These are phyloP conservation scores for Camelina laxa DNA, from an alignment of 345 rosid genomes.

Conservation along the genomic window DNA sequence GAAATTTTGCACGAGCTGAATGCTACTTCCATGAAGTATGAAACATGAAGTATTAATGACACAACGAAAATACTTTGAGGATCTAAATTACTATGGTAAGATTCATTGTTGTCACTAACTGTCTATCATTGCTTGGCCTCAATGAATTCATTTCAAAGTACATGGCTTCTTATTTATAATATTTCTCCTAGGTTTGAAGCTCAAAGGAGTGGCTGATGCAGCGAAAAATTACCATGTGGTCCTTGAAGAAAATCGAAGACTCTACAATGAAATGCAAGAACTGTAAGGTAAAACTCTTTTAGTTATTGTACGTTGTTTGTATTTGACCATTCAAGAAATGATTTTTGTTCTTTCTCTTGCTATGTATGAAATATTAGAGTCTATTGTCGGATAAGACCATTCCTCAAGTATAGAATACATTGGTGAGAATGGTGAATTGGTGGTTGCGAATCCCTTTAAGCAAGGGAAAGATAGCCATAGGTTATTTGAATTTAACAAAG, in stretches of 20 bases:
- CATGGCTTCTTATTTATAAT: constrained; percentile 15
- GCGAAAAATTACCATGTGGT: constrained; percentile 81
- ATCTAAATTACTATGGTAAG: constrained; percentile 71
- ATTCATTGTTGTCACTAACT: constrained; percentile 24
- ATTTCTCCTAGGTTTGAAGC: constrained; percentile 62
- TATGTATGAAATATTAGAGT: constrained; percentile 90
- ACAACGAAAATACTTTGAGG: constrained; percentile 61
- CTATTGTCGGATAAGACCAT: constrained; percentile 93
- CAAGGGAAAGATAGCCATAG: constrained; percentile 79
- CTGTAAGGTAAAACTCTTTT: constrained; percentile 69
- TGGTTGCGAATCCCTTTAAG: constrained; percentile 80
- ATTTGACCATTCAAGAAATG: constrained; percentile 23
- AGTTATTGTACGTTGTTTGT: constrained; percentile 19
- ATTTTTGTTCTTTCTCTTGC: constrained; percentile 34
- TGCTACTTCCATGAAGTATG: constrained; percentile 60
- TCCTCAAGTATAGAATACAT: constrained; percentile 77
- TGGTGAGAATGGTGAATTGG: constrained; percentile 93
- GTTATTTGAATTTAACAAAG: constrained; percentile 89
- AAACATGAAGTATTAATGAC: constrained; percentile 72
- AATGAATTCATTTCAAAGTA: constrained; percentile 27
- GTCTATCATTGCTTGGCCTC: constrained; percentile 22
- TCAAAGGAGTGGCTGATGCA: constrained; percentile 80
- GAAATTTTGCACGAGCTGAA: constrained; percentile 64
- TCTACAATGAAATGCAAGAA: constrained; percentile 96
- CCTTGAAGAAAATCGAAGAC: constrained; percentile 80